Conservation (phyloP, 2,329 filamentous ascomycete genomes). For the Colletotrichum salicis region DNA sequence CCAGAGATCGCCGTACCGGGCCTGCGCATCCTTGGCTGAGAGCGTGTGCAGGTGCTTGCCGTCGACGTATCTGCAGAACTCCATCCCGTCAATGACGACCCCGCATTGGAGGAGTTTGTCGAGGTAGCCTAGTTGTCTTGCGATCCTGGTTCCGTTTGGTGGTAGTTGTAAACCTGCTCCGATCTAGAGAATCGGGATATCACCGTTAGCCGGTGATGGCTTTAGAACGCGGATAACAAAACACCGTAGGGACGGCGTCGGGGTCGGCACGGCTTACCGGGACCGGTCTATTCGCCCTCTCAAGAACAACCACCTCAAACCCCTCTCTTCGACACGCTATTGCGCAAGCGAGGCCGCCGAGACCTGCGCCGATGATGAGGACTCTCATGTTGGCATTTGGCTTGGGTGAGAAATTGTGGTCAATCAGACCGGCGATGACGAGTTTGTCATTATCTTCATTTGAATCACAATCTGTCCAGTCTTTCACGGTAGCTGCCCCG, state of each 20-base stretch:
- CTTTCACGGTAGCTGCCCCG: not conserved
- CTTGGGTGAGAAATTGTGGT: too few relatives aligned
- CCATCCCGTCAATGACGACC: not conserved
- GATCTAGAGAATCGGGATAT: slow-evolving; percentile 5
- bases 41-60: slow-evolving; percentile 6
- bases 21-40: not conserved
- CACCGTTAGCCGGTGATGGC: too few relatives aligned
- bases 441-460: not conserved
- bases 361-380: slow-evolving; percentile 26
- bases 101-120: slow-evolving; percentile 1
- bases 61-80: slow-evolving; percentile 17
- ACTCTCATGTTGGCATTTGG: slow-evolving; percentile 13
- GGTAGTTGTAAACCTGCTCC: slow-evolving; percentile 30
- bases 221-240: too few relatives aligned
- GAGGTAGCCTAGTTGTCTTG: slow-evolving; percentile 24
- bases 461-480: not conserved
- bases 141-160: slow-evolving; percentile 21
- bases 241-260: too few relatives aligned
- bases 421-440: too few relatives aligned
- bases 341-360: slow-evolving; percentile 32
- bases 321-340: slow-evolving; percentile 24
- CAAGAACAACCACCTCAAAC: slow-evolving; percentile 33
- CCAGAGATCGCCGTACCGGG: slow-evolving; percentile 19
- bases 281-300: slow-evolving; percentile 20
- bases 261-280: slow-evolving; percentile 4